Base-by-base conservation (phyloP, 1,284 basidiomycete genomes). In the Erythrobasidium hasegawianum region DNA sequence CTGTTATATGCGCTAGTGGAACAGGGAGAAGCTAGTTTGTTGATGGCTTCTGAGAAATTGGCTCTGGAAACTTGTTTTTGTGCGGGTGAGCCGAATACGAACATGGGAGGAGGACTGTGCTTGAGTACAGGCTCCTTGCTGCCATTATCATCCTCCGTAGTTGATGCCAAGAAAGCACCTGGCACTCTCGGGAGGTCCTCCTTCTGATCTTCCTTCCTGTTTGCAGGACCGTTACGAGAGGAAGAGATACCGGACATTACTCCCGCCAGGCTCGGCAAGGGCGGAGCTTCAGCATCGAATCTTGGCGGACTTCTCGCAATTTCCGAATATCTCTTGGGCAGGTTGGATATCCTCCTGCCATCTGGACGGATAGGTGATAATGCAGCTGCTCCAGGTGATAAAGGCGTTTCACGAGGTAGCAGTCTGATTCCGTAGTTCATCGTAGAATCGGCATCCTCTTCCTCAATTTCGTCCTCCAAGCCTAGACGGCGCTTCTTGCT, bases 271-370 rank as follows among this genome's bases (percentile, higher is more conserved):
- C 43, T 47, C 38, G 62, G 62, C 22, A 65, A 24, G 22, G 55
- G 29, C 14, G 62, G 62, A 57, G 62, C 62, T 18, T 65, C 62
- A 8, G 47, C 26, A 29, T 65, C 62, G 47, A 65, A 65, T 29
- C 45, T 57, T 20, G 62, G 62, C 18, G 62, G 62, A 57, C 55
- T 57, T 20, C 53, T 24, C 13, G 62, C 62, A 18, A 65, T 65
- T 16, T 45, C 14, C 14, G 55, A 57, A 29, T 57, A 57, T n/a
- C 55, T 39, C 56, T 65, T 65, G 13, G 62, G 62, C 20, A 65
- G 9, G 22, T 33, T 24, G 38, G 62, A 50, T 24, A 65, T 65
- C 38, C 26, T 57, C 11, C 62, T 33, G 0, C 47, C 55, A 39
- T 24, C 38, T 58, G 22, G 11, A 41, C 20, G 43, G n/a, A n/a